Evolutionary conservation across 2,329 filamentous ascomycete species (phyloP).

Genomic region (Periglandula ipomoeae): DNA sequence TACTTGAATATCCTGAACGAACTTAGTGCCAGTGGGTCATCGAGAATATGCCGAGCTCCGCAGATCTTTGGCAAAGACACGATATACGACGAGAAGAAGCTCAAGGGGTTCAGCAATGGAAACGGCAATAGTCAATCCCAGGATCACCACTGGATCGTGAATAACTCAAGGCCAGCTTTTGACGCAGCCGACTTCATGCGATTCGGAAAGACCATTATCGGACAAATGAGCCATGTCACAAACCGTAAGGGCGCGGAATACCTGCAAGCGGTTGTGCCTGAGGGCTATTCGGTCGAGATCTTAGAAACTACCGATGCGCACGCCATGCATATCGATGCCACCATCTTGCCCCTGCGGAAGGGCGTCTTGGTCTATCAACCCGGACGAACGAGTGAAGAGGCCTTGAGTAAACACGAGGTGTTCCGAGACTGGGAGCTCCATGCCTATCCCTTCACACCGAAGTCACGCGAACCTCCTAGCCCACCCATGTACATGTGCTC

Average conservation of each 20-base stretch:
- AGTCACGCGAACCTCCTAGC: background rate
- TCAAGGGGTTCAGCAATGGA: background rate
- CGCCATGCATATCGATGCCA: constrained; percentile 23
- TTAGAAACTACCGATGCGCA: constrained; percentile 15
- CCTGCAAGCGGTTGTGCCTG: constrained; percentile 13
- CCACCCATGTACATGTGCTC: constrained; percentile 17
- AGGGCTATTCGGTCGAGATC: constrained; percentile 20
- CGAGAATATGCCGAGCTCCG: constrained; percentile 6
- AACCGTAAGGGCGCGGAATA: constrained; percentile 21
- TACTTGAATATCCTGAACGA: constrained; percentile 5
- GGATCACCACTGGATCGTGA: constrained; percentile 21
- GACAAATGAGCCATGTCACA: constrained; percentile 23
- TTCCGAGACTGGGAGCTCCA: constrained; percentile 19
- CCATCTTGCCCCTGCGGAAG: constrained; percentile 18
- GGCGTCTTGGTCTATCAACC: constrained; percentile 19
- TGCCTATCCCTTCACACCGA: constrained; percentile 15
- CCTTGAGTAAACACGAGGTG: constrained; percentile 15
- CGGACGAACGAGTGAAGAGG: constrained; percentile 12
- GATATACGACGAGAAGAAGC: constrained; percentile 10
- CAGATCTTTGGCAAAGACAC: constrained; percentile 10
- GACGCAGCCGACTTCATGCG: constrained; percentile 26
- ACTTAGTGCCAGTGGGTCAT: background rate
- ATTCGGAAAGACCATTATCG: constrained; percentile 21
- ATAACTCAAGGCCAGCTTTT: constrained; percentile 22
- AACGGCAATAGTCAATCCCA: too few relatives aligned